Percentiles rank a stretch among this genome's conserved stretches.
These are phyloP conservation scores for Lumnitzera racemosa DNA, from an alignment of 345 rosid species.

Conservation along the genomic window DNA sequence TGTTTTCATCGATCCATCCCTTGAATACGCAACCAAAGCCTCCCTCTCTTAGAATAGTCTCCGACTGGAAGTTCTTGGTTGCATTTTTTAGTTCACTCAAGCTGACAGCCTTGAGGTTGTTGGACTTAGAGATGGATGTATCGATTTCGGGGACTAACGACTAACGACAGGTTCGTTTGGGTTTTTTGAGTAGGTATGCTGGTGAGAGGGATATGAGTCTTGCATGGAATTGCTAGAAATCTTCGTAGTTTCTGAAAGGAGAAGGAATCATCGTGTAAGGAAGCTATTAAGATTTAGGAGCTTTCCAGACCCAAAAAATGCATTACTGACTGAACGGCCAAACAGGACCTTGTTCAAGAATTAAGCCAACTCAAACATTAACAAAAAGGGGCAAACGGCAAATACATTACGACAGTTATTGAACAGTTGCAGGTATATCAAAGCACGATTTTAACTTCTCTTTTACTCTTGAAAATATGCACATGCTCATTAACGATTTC, in stretches of 20 bases:
- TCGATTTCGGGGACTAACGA: constrained; percentile 17
- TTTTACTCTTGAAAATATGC: too few relatives aligned
- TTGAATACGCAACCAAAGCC: constrained; percentile 67
- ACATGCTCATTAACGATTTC: too few relatives aligned
- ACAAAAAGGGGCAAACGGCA: too few relatives aligned
- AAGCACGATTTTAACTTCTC: too few relatives aligned
- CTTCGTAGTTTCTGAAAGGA: constrained; percentile 25
- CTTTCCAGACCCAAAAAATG: too few relatives aligned
- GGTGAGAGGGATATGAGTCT: constrained; percentile 8
- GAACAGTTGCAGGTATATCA: too few relatives aligned
- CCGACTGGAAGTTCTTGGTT: constrained; percentile 55
- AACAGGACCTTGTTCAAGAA: too few relatives aligned
- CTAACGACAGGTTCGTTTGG: constrained; percentile 6
- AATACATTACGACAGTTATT: too few relatives aligned
- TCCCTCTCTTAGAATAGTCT: constrained; percentile 57
- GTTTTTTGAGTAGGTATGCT: constrained; percentile 12
- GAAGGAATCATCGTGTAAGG: too few relatives aligned
- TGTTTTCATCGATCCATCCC: constrained; percentile 57
- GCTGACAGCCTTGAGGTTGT: constrained; percentile 46
- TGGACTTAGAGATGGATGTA: constrained; percentile 12
- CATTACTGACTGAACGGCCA: too few relatives aligned
- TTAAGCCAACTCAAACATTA: too few relatives aligned
- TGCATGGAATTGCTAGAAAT: constrained; percentile 8
- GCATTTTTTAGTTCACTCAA: constrained; percentile 51
- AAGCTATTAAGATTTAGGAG: too few relatives aligned